A percentile compares a stretch with the other conserved stretches of the same genome.
phyloP scores from a whole-genome alignment of 768 basidiomycete species.

The Suillus alpinus region DNA sequence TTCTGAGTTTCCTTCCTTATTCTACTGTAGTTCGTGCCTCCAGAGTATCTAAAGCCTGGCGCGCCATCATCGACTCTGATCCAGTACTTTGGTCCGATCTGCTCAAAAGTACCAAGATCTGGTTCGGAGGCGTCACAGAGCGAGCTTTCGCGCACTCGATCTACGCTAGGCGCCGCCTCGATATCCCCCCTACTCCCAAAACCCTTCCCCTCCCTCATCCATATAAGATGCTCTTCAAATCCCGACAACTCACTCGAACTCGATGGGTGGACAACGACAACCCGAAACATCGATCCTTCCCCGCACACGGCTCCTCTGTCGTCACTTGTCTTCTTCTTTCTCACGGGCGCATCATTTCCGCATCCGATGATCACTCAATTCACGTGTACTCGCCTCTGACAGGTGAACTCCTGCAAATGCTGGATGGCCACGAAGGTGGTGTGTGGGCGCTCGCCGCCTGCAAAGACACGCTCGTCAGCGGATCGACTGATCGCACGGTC shows the following conservation, averaged over 20 bases:
- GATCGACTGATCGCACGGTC: conserved; percentile 91
- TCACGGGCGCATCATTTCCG: conserved; percentile 90
- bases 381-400: conserved; percentile 89
- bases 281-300: conserved; percentile 78
- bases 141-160: conserved; percentile 75
- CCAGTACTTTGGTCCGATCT: conserved; percentile 87
- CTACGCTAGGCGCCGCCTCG: conserved; percentile 53
- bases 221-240: conserved; percentile 91
- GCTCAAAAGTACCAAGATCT: conserved; percentile 78
- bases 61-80: conserved; percentile 88
- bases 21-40: conserved; percentile 82
- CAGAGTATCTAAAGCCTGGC: conserved; percentile 87
- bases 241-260: conserved; percentile 74
- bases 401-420: conserved; percentile 67
- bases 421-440: conserved; percentile 92
- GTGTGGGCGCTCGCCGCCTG: conserved; percentile 95
- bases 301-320: conserved; percentile 85
- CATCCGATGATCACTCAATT: conserved; percentile 96
- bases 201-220: conserved; percentile 77
- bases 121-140: conserved; percentile 87
- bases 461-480: conserved; percentile 86
- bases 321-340: conserved; percentile 97
- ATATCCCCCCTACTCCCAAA: conserved; percentile 36
- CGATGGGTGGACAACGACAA: conserved; percentile 76
- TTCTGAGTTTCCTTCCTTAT: conserved; percentile 83